phyloP scores from a whole-genome alignment of 306 rosid genomes.

The Senna siamea region DNA sequence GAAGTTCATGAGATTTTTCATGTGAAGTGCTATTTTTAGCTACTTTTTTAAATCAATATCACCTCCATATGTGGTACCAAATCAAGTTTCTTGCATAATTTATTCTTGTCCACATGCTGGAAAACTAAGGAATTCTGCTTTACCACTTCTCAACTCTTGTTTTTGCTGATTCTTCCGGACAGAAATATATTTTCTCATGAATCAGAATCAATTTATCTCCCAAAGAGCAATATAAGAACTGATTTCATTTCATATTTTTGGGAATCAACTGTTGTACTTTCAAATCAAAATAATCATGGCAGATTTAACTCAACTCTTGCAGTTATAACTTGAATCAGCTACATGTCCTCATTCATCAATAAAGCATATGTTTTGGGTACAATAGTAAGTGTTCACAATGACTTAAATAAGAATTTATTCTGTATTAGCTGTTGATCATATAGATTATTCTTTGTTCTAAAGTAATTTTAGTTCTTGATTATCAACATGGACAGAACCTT shows the following conservation, averaged over 20 bases:
- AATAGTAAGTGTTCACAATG: background rate
- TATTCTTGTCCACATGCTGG: conserved; percentile 3
- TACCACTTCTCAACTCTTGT: conserved; percentile 12
- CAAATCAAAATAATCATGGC: background rate
- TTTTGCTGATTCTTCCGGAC: conserved; percentile 27
- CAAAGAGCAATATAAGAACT: too few relatives aligned
- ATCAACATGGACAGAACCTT: conserved; percentile 12
- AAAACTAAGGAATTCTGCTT: conserved; percentile 15
- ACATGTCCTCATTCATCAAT: conserved; percentile 5
- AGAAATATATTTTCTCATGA: background rate
- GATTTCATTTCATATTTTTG: too few relatives aligned
- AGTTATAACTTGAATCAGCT: background rate
- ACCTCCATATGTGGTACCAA: background rate
- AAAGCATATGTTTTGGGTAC: background rate
- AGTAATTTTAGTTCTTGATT: background rate
- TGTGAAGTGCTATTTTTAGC: background rate
- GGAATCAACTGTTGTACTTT: background rate
- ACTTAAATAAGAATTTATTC: conserved; percentile 32
- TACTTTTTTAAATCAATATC: background rate
- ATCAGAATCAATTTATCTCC: conserved; percentile 21
- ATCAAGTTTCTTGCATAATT: conserved; percentile 2
- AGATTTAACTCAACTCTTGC: background rate
- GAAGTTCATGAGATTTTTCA: background rate
- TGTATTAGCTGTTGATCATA: conserved; percentile 33
- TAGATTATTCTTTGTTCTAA: background rate